Conservation (phyloP, 192 early-diverging fungal species). For the Dissophora globulifera region DNA sequence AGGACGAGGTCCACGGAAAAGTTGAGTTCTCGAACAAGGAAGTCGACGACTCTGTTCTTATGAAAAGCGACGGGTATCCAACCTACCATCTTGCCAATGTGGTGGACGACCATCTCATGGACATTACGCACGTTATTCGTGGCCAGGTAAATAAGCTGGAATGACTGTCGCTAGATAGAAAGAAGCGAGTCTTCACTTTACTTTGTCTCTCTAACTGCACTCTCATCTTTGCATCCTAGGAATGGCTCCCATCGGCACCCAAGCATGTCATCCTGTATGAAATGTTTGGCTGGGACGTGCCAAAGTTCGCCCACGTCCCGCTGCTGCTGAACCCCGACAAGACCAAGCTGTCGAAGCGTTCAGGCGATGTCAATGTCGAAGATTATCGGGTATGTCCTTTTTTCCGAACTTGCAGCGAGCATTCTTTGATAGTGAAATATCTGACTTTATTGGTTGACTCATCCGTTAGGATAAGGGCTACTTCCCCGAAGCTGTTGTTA, state of each 20-base stretch:
- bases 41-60: slow-evolving; percentile 88
- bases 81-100: slow-evolving; percentile 98
- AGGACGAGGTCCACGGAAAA: slow-evolving; percentile 81
- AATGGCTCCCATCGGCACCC: slow-evolving; percentile 95
- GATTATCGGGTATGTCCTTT: slow-evolving; percentile 62
- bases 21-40: slow-evolving; percentile 77
- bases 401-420: background rate
- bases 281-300: slow-evolving; percentile 82
- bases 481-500: slow-evolving; percentile 84
- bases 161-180: too few relatives aligned
- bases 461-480: slow-evolving; percentile 73
- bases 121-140: slow-evolving; percentile 90
- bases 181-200: too few relatives aligned
- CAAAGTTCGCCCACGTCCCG: slow-evolving; percentile 88
- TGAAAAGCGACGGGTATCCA: slow-evolving; percentile 93
- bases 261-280: slow-evolving; percentile 89
- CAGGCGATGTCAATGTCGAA: slow-evolving; percentile 81
- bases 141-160: slow-evolving; percentile 75
- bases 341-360: slow-evolving; percentile 90
- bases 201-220: background rate
- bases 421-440: too few relatives aligned
- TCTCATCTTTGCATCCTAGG: slow-evolving; percentile 46
- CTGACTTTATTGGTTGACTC: background rate
- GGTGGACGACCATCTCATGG: slow-evolving; percentile 92
- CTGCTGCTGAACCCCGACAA: slow-evolving; percentile 86